These are phyloP conservation scores for Epichloe uncinata DNA, from an alignment of 2,329 filamentous ascomycete genomes.

Conservation along the genomic window DNA sequence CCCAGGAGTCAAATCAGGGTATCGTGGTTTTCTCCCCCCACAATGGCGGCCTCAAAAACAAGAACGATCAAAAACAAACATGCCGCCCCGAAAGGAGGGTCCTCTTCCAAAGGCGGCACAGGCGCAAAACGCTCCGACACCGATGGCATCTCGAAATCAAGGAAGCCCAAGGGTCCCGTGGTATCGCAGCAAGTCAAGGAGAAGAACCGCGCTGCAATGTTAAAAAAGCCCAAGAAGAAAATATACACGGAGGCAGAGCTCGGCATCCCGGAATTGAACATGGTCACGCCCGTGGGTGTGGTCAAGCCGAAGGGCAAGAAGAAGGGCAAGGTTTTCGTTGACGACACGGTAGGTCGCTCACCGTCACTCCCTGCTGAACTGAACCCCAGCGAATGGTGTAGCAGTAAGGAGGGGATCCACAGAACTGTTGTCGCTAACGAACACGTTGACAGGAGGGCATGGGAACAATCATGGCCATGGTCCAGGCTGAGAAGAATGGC, in stretches of 20 bases:
- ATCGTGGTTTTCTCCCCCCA: background rate
- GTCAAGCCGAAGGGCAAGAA: constrained; percentile 89
- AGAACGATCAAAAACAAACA: constrained; percentile 53
- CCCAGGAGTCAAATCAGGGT: too few species aligned
- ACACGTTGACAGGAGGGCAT: constrained; percentile 57
- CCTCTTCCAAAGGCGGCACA: constrained; percentile 19
- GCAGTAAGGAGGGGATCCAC: background rate
- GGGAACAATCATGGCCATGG: constrained; percentile 87
- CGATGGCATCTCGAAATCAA: constrained; percentile 38
- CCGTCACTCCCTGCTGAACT: background rate
- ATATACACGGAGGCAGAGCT: constrained; percentile 81
- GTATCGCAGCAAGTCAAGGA: constrained; percentile 46
- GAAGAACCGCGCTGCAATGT: constrained; percentile 38
- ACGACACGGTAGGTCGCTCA: constrained; percentile 56
- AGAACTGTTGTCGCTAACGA: background rate
- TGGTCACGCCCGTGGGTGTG: constrained; percentile 83
- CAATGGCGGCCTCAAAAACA: constrained; percentile 44
- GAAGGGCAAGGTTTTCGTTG: constrained; percentile 96
- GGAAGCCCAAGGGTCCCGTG: constrained; percentile 31
- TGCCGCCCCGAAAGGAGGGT: constrained; percentile 34
- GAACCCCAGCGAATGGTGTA: background rate
- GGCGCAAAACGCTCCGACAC: constrained; percentile 20
- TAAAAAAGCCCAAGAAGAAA: constrained; percentile 71
- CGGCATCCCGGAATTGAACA: constrained; percentile 68
- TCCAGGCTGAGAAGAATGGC: constrained; percentile 92